Evolutionary conservation across 2,329 filamentous ascomycete species (phyloP), one percentile per base, ranked within the genome.

Genomic region (Sclerotinia subarctica): DNA sequence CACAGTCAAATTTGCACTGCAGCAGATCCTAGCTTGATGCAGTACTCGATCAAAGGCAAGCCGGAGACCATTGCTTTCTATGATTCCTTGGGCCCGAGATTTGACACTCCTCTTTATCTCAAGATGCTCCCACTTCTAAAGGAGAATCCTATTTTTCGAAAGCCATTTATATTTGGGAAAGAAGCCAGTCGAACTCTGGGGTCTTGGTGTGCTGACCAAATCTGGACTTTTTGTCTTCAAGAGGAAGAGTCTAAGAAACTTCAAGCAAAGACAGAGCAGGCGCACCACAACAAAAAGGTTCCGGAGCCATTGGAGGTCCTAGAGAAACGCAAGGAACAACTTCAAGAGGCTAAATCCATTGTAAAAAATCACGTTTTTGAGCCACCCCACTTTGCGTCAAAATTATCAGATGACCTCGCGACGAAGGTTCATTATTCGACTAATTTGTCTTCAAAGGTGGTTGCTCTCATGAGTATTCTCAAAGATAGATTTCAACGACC

Each of bases 1-100:
- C 86, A 95, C 75, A 91, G 90, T 77, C 88, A 89, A 74, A 97
- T 99, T 75, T 90, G 90, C 7, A 98, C 95, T 0, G 88, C 88
- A 2, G 82, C 82, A 5, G 85, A 91, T 82, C 79, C 86, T 5
- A 81, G 81, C 26, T 79, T 90, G 29, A 78, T 90, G 42, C 82
- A 84, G 21, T 85, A 86, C 68, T 82, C 84, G 35, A 83, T 90
- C 58, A 85, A 81, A 67, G 88, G 89, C 1, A 81, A 81, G 11
- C 86, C 91, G 68, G 83, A 89, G 68, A 78, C 86, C 2, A 81
- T 88, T 70, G 76, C 77, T 3, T 88, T 88, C 72, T 86, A 88
- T 63, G 78, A 78, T 5, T 73, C 73, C 6, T 79, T 90, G 0
- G 75, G 79, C 1, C 72, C 76, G 1, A 81, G 84, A 0, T 88